Conservation (phyloP, 1,284 basidiomycete genomes). For the Cutaneotrichosporon sp. region DNA sequence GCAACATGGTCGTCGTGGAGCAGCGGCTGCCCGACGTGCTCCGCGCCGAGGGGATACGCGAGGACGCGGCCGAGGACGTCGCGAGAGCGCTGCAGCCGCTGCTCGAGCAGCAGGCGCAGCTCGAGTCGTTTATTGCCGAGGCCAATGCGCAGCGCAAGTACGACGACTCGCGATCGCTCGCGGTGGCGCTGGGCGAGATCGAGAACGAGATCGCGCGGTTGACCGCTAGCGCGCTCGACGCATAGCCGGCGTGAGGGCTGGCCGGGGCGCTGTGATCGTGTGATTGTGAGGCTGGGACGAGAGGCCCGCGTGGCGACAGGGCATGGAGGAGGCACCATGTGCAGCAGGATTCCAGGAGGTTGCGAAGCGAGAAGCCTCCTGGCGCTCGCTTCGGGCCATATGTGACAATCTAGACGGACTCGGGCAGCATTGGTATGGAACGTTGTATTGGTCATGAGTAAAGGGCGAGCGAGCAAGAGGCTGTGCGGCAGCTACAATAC, state of each 20-base stretch:
- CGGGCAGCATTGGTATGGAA: neutral
- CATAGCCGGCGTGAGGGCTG: neutral
- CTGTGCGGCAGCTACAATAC: conserved; percentile 8
- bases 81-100: conserved; percentile 76
- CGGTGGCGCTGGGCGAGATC: conserved; percentile 73
- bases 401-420: neutral
- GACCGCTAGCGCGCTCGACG: conserved; percentile 23
- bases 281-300: neutral
- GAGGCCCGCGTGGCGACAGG: no score
- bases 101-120: conserved; percentile 83
- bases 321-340: neutral
- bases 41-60: conserved; percentile 26
- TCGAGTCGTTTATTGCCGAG: conserved; percentile 68
- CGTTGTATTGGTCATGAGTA: conserved; percentile 7
- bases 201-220: conserved; percentile 74
- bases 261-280: no score
- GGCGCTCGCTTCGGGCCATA: neutral
- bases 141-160: conserved; percentile 83
- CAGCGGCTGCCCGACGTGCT: conserved; percentile 35
- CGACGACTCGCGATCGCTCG: conserved; percentile 79
- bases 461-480: no score
- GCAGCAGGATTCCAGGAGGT: neutral
- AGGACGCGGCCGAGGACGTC: conserved; percentile 59
- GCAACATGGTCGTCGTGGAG: conserved; percentile 35
- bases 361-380: neutral